Conservation (phyloP, 768 basidiomycete species). For the Boletus rubescentipes region DNA sequence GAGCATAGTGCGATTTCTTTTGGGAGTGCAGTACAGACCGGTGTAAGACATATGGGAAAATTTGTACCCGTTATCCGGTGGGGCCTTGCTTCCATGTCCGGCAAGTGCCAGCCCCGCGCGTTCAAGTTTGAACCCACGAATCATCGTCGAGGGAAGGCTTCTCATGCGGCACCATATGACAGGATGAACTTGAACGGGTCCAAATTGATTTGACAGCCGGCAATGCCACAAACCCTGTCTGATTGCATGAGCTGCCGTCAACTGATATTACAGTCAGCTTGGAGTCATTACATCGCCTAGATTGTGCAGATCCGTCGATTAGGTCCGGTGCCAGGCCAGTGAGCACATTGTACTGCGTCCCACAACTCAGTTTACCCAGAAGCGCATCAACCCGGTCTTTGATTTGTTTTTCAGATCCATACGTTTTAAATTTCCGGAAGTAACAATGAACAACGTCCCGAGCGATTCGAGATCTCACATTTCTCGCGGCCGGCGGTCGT, state of each 20-base stretch:
- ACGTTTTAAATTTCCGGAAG: background rate
- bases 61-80: constrained; percentile 25
- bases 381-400: background rate
- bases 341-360: background rate
- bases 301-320: constrained; percentile 19
- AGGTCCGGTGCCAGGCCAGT: too few relatives aligned
- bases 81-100: constrained; percentile 18
- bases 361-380: background rate
- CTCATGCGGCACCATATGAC: constrained; percentile 11
- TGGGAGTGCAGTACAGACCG: too few relatives aligned
- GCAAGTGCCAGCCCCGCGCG: constrained; percentile 13
- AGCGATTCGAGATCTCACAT: background rate
- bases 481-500: constrained; percentile 3
- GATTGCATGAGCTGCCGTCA: constrained; percentile 16
- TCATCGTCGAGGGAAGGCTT: constrained; percentile 6
- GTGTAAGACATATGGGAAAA: constrained; percentile 4
- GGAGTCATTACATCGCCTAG: constrained; percentile 8
- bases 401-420: background rate
- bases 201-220: constrained; percentile 9
- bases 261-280: background rate
- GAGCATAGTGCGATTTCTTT: background rate
- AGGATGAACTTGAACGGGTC: background rate
- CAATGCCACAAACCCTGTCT: constrained; percentile 13
- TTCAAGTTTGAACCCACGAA: constrained; percentile 17
- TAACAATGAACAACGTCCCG: background rate